Conservation (phyloP, 2,329 filamentous ascomycete genomes). For the Gliomastix tumulicola region DNA sequence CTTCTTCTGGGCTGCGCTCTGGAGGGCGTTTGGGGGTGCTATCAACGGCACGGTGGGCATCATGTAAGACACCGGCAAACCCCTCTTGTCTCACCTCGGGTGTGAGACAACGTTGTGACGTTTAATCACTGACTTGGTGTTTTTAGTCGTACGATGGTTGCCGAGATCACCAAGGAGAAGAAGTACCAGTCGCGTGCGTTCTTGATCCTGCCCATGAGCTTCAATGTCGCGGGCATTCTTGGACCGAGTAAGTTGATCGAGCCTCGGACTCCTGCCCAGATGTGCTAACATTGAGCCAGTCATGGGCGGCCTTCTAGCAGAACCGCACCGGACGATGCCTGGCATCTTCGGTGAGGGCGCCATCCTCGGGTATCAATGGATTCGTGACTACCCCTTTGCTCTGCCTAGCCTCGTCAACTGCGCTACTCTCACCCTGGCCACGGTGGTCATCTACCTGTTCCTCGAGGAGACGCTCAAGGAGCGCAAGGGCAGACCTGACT, state of each 20-base stretch:
- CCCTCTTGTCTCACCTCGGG: no score
- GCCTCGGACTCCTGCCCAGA: background rate
- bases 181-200: slow-evolving; percentile 41
- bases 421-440: slow-evolving; percentile 48
- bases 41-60: slow-evolving; percentile 43
- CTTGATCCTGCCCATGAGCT: slow-evolving; percentile 38
- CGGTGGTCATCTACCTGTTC: slow-evolving; percentile 50
- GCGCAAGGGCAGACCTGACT: slow-evolving; percentile 36
- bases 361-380: slow-evolving; percentile 54
- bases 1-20: slow-evolving; percentile 58
- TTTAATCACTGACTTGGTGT: background rate
- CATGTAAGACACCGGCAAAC: slow-evolving; percentile 25
- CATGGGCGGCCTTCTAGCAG: slow-evolving; percentile 61
- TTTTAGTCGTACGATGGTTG: slow-evolving; percentile 36
- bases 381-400: slow-evolving; percentile 59
- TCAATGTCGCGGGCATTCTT: slow-evolving; percentile 37
- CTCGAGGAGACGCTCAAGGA: slow-evolving; percentile 55
- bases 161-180: slow-evolving; percentile 39
- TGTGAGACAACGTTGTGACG: no score
- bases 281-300: slow-evolving; percentile 17
- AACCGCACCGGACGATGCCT: slow-evolving; percentile 57
- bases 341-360: slow-evolving; percentile 54
- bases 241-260: slow-evolving; percentile 32
- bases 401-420: slow-evolving; percentile 63
- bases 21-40: slow-evolving; percentile 57